Conservation (phyloP, 805 yeast genomes). For the Candida yuanshanica region DNA sequence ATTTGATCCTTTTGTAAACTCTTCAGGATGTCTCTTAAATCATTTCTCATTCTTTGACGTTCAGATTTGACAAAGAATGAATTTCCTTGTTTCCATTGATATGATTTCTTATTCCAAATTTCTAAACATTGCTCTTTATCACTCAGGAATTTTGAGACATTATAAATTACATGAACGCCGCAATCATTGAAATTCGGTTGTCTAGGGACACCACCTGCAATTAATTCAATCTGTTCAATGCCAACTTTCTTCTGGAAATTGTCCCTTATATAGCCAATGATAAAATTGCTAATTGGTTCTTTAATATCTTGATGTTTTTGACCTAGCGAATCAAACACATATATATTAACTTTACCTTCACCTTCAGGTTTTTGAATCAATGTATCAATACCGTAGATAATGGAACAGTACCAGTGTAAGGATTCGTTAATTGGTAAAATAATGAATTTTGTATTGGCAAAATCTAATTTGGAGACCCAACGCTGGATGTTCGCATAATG, state of each 20-base stretch:
- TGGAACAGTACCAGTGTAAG: conserved; percentile 84
- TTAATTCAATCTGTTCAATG: conserved; percentile 40
- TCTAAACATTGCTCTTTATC: conserved; percentile 42
- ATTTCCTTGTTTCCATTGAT: neutral
- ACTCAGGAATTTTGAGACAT: conserved; percentile 52
- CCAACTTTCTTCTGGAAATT: conserved; percentile 44
- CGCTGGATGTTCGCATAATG: conserved; percentile 61
- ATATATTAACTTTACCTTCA: conserved; percentile 18
- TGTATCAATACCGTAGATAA: conserved; percentile 51
- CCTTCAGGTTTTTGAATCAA: conserved; percentile 15
- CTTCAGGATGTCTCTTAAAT: neutral
- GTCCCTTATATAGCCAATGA: conserved; percentile 66
- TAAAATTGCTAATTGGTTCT: conserved; percentile 49
- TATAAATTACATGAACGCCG: conserved; percentile 86
- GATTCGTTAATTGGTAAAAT: conserved; percentile 78
- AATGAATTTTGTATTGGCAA: conserved; percentile 51
- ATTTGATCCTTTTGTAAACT: conserved; percentile 1
- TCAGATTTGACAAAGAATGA: conserved; percentile 1
- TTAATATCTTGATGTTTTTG: conserved; percentile 49
- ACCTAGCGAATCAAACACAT: conserved; percentile 72
- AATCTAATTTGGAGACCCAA: conserved; percentile 73
- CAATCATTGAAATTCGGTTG: conserved; percentile 92
- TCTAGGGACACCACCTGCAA: conserved; percentile 59
- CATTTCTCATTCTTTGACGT: conserved; percentile 3
- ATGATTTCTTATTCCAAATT: conserved; percentile 34